phyloP scores from a whole-genome alignment of 1,139 yeast species.

The Saccharomyces uvarum region DNA sequence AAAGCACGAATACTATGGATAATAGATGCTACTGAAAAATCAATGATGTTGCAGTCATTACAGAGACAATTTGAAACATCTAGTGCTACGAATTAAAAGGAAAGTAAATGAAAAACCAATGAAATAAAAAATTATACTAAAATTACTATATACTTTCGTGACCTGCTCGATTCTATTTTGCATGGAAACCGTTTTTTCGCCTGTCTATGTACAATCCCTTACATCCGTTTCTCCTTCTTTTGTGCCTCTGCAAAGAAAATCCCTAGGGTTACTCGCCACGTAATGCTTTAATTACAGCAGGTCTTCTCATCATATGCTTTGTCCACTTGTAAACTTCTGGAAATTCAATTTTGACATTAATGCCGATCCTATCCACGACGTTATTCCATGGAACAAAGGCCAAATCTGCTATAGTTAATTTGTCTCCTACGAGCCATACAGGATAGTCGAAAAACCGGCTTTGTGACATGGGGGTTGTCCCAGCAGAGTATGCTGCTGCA shows the following conservation, averaged over 20 bases:
- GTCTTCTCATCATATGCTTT: conserved; percentile 81
- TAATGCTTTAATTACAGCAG: conserved; percentile 71
- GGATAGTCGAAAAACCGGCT: conserved; percentile 87
- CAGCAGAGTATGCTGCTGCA: conserved; percentile 82
- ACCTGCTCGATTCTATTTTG: neutral
- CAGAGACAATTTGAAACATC: neutral
- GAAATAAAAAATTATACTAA: neutral
- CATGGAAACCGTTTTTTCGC: neutral
- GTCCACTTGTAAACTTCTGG: conserved; percentile 98
- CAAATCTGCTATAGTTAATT: conserved; percentile 84
- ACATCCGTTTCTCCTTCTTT: neutral
- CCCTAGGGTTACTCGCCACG: conserved; percentile 41
- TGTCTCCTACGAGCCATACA: conserved; percentile 90
- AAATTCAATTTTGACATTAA: conserved; percentile 76
- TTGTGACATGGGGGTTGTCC: conserved; percentile 80
- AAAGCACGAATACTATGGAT: neutral
- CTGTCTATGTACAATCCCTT: neutral
- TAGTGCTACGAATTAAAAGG: neutral
- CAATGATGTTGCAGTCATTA: neutral
- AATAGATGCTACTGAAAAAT: neutral
- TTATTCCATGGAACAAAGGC: conserved; percentile 96
- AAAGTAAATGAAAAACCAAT: neutral
- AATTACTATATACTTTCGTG: neutral
- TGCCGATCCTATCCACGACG: conserved; percentile 87
- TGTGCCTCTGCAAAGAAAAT: neutral